phyloP scores from a whole-genome alignment of 257 asterid species.

The Gentiana dahurica region DNA sequence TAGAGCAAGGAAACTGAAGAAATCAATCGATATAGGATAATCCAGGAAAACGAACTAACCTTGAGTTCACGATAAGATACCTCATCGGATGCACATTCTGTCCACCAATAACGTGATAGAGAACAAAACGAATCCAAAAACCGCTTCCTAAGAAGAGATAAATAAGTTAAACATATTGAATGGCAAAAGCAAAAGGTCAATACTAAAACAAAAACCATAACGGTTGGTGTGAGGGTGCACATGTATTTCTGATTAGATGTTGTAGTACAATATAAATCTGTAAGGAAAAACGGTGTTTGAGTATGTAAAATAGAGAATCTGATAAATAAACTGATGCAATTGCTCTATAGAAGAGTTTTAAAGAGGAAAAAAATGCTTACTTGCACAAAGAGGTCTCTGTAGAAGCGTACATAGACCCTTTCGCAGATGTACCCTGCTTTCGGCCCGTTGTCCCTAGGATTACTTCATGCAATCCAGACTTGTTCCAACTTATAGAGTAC shows the following conservation, averaged over 20 bases:
- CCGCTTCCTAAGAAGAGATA: constrained; percentile 44
- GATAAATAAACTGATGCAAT: too few relatives aligned
- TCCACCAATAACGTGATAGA: constrained; percentile 24
- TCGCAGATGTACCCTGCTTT: constrained; percentile 93
- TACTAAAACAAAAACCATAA: neutral
- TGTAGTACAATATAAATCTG: too few relatives aligned
- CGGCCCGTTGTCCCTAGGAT: constrained; percentile 93
- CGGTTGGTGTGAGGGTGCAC: neutral
- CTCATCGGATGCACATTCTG: constrained; percentile 17
- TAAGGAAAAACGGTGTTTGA: neutral
- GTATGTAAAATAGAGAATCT: neutral
- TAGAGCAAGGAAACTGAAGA: too few relatives aligned
- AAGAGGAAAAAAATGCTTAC: constrained; percentile 23
- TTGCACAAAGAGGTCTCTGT: constrained; percentile 85
- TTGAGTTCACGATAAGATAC: constrained; percentile 58
- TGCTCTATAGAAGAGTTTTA: neutral
- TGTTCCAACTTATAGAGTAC: constrained; percentile 89
- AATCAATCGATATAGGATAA: too few relatives aligned
- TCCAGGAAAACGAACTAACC: constrained; percentile 28
- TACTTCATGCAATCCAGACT: constrained; percentile 76
- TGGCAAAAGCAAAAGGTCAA: neutral
- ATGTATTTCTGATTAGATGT: too few relatives aligned
- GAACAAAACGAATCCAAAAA: constrained; percentile 40
- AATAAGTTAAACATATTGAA: neutral
- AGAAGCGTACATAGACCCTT: constrained; percentile 75